A percentile compares a stretch with the other conserved stretches of the same genome.
These are phyloP conservation scores for Perkinsus marinus DNA, from an alignment of 169 alveolate genomes.

Conservation along the genomic window DNA sequence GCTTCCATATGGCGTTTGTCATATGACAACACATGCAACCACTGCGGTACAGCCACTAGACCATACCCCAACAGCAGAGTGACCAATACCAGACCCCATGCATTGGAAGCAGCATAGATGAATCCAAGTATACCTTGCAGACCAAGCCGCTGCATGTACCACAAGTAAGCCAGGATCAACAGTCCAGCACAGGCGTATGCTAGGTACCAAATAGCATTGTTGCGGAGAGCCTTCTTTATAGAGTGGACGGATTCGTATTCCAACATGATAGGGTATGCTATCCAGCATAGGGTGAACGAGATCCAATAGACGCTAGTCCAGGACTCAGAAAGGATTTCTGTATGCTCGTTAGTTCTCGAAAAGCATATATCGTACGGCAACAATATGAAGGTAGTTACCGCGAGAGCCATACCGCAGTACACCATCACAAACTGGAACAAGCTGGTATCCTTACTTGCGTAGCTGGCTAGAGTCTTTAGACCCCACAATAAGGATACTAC, in stretches of 20 bases:
- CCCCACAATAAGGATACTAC: background rate
- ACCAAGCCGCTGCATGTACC: background rate
- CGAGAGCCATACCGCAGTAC: background rate
- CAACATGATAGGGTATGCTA: constrained; percentile 2
- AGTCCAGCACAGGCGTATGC: background rate
- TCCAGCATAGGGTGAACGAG: constrained; percentile 14
- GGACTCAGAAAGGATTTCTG: background rate
- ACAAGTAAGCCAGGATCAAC: background rate
- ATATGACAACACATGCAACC: background rate
- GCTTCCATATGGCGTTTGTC: background rate
- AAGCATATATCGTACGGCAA: background rate
- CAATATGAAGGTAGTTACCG: background rate
- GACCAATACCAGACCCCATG: constrained; percentile 27
- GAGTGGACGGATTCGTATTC: background rate
- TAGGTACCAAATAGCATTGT: constrained; percentile 12
- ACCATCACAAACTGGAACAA: background rate
- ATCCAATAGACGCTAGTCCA: constrained; percentile 12
- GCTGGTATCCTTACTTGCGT: background rate
- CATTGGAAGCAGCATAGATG: constrained; percentile 8
- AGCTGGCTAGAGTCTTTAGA: background rate
- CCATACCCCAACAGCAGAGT: constrained; percentile 39
- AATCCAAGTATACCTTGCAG: constrained; percentile 2
- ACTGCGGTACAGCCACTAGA: constrained; percentile 37
- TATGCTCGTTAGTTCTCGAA: background rate
- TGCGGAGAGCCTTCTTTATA: background rate